Evolutionary conservation across 768 basidiomycete genomes (phyloP), one percentile per base, ranked within the genome.

Genomic region (Termitomyces heimii): DNA sequence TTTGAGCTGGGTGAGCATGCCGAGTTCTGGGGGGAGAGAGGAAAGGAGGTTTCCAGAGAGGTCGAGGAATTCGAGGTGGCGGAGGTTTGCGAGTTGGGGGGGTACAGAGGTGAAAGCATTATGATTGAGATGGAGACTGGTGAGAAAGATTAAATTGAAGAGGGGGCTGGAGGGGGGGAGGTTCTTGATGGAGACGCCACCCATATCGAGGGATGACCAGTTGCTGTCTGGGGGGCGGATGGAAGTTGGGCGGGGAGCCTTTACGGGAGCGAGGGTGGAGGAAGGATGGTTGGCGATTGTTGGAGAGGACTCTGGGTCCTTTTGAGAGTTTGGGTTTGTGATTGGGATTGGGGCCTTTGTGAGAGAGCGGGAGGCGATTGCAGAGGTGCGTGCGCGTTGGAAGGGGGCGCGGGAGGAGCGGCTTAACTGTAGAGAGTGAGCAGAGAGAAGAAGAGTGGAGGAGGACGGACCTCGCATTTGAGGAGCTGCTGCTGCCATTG

Each of bases 141-240:
- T 89, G 58, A 99, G 86, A 79, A 94, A 97, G n/a, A 84, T 83
- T 76, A 96, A 98, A 8, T 84, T 76, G 71, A 91, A 92, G 43
- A 92, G 77, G 28, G 85, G 86, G 46, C 87, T 89, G 7, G 74
- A 78, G 5, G 85, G 74, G 35, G 95, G 91, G 51, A 99, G 79
- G 62, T 89, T 92, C 79, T 95, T 96, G 68, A 99, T 85, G 62
- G 85, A 84, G 63, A 97, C 86, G 16, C 97, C 97, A 54, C 97
- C 96, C 85, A 99, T 92, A 73, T 99, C 97, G 48, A 99, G 76
- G 20, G 92, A 91, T 29, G 75, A 88, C 95, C 96, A 99, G 12
- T 82, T 83, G 71, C 84, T 89, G 67, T 83, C 82, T 47, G 89
- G 84, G 7, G 86, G 83, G 60, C 82, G 82, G 42, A 77, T 75